phyloP scores from a whole-genome alignment of 169 alveolate species.

The Toxoplasma gondii region DNA sequence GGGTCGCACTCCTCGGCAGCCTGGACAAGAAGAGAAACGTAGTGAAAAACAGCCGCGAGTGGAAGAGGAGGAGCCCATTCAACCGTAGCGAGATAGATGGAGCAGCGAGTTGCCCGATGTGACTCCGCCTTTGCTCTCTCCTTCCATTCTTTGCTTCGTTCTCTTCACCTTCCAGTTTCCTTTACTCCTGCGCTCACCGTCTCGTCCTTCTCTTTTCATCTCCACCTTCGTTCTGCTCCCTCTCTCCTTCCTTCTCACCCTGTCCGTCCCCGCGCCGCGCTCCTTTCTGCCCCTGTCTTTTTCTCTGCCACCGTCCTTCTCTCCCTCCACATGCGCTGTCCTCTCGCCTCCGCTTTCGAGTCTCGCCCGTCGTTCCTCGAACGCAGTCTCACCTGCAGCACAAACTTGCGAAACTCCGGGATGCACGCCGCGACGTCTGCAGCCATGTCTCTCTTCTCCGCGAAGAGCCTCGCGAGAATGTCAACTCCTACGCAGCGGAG shows the following conservation, averaged over 20 bases:
- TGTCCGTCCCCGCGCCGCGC: neutral
- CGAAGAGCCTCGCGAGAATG: slow-evolving; percentile 39
- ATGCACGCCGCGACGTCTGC: neutral
- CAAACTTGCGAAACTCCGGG: neutral
- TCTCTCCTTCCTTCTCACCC: neutral
- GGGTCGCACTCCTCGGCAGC: slow-evolving; percentile 39
- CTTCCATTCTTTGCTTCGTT: neutral
- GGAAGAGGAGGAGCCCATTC: neutral
- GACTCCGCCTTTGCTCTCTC: too few species aligned
- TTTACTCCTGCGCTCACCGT: too few species aligned
- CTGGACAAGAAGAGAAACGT: neutral
- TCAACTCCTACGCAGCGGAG: slow-evolving; percentile 51
- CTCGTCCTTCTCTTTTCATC: too few species aligned
- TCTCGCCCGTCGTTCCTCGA: neutral
- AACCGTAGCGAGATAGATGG: neutral
- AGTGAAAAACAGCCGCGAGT: neutral
- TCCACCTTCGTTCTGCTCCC: too few species aligned
- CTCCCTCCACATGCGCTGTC: neutral
- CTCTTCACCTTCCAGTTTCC: too few species aligned
- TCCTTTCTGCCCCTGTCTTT: neutral
- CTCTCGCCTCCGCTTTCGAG: too few species aligned
- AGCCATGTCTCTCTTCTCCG: neutral
- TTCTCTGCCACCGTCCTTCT: neutral
- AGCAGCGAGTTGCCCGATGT: neutral
- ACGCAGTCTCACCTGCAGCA: neutral